These are phyloP conservation scores for Quercus engelmannii DNA, from an alignment of 306 rosid species.

Conservation along the genomic window DNA sequence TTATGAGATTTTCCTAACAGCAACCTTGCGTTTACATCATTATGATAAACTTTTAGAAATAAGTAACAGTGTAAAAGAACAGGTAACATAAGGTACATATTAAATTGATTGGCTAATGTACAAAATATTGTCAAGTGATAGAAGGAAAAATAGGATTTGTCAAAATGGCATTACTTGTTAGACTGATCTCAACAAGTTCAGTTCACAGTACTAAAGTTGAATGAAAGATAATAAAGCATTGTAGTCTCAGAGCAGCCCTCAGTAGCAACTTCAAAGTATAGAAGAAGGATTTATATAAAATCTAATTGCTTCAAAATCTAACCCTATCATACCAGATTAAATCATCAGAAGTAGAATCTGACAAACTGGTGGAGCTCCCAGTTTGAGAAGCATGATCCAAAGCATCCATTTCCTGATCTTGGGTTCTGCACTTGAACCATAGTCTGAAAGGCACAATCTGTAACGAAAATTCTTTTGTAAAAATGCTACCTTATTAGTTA, in stretches of 20 bases:
- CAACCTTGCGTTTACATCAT: background rate
- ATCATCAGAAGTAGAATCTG: conserved; percentile 52
- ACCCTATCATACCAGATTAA: conserved; percentile 57
- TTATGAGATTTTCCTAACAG: background rate
- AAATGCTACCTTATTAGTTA: background rate
- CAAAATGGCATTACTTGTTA: background rate
- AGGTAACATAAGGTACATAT: background rate
- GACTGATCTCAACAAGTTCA: background rate
- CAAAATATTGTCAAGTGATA: background rate
- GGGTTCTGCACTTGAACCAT: conserved; percentile 50
- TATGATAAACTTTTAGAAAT: background rate
- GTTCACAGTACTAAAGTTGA: background rate
- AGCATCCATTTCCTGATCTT: conserved; percentile 35
- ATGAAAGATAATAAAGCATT: background rate
- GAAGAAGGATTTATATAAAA: background rate
- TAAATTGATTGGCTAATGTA: background rate
- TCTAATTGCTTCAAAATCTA: background rate
- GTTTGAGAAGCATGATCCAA: conserved; percentile 15
- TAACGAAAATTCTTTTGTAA: conserved; percentile 7
- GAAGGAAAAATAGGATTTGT: background rate
- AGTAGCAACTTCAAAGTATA: background rate
- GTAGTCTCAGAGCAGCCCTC: background rate
- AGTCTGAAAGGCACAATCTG: conserved; percentile 70
- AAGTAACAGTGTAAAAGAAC: background rate
- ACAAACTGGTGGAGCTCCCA: conserved; percentile 11